These are phyloP conservation scores for Prunus mira DNA, from an alignment of 306 rosid species.

Conservation along the genomic window DNA sequence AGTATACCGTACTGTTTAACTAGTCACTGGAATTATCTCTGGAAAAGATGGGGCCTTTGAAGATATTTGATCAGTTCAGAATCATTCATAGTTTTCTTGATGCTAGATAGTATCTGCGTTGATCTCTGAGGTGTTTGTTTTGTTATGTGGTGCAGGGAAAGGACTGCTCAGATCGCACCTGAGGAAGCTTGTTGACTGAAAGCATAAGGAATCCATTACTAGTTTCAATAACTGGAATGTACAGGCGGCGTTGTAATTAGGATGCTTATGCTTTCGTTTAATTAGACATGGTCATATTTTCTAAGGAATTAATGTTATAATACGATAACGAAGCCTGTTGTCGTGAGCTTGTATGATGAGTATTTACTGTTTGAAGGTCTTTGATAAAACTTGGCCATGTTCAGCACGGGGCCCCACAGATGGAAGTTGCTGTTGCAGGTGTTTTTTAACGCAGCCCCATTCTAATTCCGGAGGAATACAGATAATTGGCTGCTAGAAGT, in stretches of 20 bases:
- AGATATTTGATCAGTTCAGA: not conserved
- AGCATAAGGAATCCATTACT: conserved; percentile 3
- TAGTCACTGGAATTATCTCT: not conserved
- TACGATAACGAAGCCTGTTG: not conserved
- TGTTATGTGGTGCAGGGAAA: conserved; percentile 35
- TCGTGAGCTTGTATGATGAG: not conserved
- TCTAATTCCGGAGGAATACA: too few species aligned
- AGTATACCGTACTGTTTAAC: not conserved
- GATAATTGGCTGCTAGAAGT: too few species aligned
- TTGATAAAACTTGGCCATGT: not conserved
- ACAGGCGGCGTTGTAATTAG: not conserved
- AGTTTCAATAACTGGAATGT: not conserved
- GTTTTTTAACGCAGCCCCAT: too few species aligned
- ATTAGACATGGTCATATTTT: not conserved
- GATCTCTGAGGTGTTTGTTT: conserved; percentile 3
- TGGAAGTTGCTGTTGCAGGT: too few species aligned
- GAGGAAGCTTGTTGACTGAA: conserved; percentile 42
- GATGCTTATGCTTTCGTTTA: not conserved
- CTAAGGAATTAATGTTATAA: not conserved
- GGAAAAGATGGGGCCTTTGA: not conserved
- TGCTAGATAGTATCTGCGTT: not conserved
- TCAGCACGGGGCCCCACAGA: not conserved
- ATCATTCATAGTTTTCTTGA: not conserved
- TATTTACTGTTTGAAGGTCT: not conserved
- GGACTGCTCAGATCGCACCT: conserved; percentile 29